phyloP scores from a whole-genome alignment of 257 asterid species.

The Fraxinus americana region DNA sequence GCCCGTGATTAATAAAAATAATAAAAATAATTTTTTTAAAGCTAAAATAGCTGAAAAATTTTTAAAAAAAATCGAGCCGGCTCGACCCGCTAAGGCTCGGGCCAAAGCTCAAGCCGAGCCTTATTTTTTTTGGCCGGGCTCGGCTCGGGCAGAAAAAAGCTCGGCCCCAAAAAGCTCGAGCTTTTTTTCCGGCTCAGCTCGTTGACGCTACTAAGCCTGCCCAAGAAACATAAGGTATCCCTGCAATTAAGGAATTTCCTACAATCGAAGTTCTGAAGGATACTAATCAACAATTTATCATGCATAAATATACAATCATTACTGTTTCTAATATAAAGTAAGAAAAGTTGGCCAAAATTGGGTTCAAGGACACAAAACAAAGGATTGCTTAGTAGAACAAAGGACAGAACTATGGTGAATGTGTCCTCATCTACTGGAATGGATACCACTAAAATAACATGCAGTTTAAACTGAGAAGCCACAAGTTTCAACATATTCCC shows the following conservation, averaged over 20 bases:
- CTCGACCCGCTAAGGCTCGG: too few relatives aligned
- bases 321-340: neutral
- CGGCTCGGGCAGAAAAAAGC: too few relatives aligned
- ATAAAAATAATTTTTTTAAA: too few relatives aligned
- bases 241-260: neutral
- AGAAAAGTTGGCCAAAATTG: neutral
- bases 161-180: too few relatives aligned
- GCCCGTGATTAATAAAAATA: too few relatives aligned
- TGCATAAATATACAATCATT: conserved; percentile 9
- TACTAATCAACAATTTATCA: neutral
- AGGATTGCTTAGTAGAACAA: neutral
- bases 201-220: neutral
- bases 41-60: too few relatives aligned
- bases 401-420: conserved; percentile 4
- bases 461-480: neutral
- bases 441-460: conserved; percentile 7
- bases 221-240: neutral
- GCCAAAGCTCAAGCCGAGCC: too few relatives aligned
- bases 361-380: conserved; percentile 5
- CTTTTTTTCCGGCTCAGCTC: too few relatives aligned
- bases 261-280: neutral
- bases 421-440: conserved; percentile 7
- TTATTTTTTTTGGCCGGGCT: too few relatives aligned
- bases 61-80: too few relatives aligned
- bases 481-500: conserved; percentile 2